Evolutionary conservation across 2,329 filamentous ascomycete genomes (phyloP).

Genomic region (Colletotrichum coccodes): DNA sequence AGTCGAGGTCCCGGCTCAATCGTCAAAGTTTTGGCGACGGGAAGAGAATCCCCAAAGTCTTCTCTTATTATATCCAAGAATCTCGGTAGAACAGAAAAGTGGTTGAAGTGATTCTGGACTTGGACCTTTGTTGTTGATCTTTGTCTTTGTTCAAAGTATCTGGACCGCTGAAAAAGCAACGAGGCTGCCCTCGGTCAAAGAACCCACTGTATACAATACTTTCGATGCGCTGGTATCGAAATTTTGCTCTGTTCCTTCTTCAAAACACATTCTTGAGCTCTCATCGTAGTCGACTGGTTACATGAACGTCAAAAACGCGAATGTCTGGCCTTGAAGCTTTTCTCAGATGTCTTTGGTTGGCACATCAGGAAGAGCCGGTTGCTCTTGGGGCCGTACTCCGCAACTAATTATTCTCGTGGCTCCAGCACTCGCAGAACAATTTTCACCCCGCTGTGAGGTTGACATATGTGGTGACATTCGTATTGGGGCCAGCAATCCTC

Average conservation of each 20-base stretch:
- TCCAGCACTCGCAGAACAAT: not conserved
- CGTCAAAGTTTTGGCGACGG: not conserved
- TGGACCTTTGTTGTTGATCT: not conserved
- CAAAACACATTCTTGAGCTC: too few relatives aligned
- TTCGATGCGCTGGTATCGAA: not conserved
- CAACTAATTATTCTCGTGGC: not conserved
- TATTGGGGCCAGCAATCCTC: too few relatives aligned
- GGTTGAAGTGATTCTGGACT: not conserved
- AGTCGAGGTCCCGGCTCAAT: not conserved
- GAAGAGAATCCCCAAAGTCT: too few relatives aligned
- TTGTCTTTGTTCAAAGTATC: not conserved
- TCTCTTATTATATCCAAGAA: not conserved
- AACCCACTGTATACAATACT: not conserved
- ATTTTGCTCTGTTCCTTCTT: not conserved
- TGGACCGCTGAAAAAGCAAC: not conserved
- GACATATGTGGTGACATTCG: too few relatives aligned
- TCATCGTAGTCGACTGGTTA: not conserved
- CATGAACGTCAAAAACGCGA: too few relatives aligned
- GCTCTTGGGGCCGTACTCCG: not conserved
- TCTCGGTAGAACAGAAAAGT: not conserved
- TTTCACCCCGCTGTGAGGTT: not conserved
- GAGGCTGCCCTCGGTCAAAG: not conserved
- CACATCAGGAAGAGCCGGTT: not conserved
- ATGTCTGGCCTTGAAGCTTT: not conserved
- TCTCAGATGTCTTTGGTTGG: not conserved